Evolutionary conservation across 106 monocot species (phyloP).

Genomic region (Platanthera zijinensis): DNA sequence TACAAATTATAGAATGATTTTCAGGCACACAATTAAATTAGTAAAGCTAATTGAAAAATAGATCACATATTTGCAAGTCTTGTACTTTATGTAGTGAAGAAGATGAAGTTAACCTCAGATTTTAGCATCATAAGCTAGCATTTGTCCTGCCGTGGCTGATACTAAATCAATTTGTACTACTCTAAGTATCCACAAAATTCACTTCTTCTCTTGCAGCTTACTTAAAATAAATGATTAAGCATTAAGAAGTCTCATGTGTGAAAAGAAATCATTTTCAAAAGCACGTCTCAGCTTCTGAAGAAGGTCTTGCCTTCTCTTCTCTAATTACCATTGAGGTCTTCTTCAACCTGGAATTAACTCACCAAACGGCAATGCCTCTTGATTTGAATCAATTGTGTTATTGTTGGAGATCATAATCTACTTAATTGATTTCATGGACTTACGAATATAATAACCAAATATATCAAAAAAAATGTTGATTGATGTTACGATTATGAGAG

Average conservation of each 20-base stretch:
- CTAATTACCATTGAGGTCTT: neutral
- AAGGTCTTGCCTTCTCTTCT: neutral
- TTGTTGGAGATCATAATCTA: neutral
- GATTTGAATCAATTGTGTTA: neutral
- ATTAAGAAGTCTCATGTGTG: neutral
- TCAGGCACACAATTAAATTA: neutral
- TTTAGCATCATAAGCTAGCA: neutral
- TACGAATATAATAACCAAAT: neutral
- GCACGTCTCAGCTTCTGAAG: neutral
- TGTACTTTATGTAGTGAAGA: neutral
- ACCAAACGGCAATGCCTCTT: neutral
- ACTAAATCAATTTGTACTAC: neutral
- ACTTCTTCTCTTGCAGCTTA: neutral
- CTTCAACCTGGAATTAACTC: neutral
- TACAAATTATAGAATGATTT: neutral
- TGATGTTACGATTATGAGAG: no score
- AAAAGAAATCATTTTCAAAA: neutral
- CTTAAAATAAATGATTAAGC: neutral
- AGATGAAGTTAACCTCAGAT: neutral
- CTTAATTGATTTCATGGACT: neutral
- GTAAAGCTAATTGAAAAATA: slow-evolving; percentile 2
- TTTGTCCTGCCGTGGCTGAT: neutral
- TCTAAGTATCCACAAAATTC: neutral
- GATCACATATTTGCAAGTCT: neutral
- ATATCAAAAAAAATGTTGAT: no score